Conservation (phyloP, 139 green algal species). For the Tetraselmis chui region DNA sequence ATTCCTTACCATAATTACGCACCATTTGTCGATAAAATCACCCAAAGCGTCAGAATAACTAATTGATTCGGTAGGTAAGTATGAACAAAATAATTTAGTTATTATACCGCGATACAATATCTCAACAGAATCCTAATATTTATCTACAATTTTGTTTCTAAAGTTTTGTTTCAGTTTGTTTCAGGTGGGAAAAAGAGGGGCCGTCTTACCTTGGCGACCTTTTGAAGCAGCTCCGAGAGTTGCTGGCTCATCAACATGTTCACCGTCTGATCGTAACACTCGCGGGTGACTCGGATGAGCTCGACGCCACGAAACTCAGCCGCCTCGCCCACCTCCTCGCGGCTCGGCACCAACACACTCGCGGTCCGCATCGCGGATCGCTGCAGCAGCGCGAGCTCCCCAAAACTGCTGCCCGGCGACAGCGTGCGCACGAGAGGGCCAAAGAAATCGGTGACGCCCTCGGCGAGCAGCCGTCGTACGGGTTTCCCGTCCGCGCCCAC, state of each 20-base stretch:
- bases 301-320: neutral
- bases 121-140: too few species aligned
- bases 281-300: neutral
- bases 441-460: constrained; percentile 6
- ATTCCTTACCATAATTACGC: too few species aligned
- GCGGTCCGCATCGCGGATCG: constrained; percentile 14
- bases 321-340: neutral
- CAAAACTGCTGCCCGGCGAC: constrained; percentile 14
- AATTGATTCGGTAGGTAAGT: too few species aligned
- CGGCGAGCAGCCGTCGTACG: neutral
- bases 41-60: too few species aligned
- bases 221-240: constrained; percentile 11
- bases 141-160: too few species aligned
- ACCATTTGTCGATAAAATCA: too few species aligned
- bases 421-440: constrained; percentile 13
- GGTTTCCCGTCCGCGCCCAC: neutral
- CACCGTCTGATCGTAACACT: neutral
- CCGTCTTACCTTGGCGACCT: neutral
- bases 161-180: too few species aligned
- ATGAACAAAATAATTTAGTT: too few species aligned
- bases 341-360: constrained; percentile 1
- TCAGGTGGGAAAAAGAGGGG: too few species aligned
- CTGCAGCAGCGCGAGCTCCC: constrained; percentile 28
- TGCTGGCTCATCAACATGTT: neutral
- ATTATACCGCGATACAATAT: too few species aligned